Evolutionary conservation across 495 filamentous ascomycete genomes (phyloP).

Genomic region (Daldinia childiae): DNA sequence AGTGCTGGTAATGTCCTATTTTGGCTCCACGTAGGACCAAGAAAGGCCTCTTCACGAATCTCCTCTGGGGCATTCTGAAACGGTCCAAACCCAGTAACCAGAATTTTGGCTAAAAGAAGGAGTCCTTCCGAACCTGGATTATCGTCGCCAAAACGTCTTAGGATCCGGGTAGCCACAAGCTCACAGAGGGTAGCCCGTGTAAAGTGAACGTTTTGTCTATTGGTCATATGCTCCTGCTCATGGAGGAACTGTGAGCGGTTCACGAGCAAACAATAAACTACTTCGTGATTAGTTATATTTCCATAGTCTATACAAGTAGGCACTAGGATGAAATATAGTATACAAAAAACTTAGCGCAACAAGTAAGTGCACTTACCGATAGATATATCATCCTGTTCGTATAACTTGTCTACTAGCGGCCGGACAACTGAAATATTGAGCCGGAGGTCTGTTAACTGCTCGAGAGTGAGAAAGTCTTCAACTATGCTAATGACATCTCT

Average conservation of each 20-base stretch:
- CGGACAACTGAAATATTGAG: conserved; percentile 76
- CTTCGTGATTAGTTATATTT: conserved; percentile 5
- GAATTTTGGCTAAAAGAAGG: conserved; percentile 73
- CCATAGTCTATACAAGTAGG: not conserved
- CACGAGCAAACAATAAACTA: conserved; percentile 73
- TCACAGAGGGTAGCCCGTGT: conserved; percentile 75
- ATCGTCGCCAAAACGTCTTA: conserved; percentile 74
- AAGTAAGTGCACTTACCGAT: conserved; percentile 55
- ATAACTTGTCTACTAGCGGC: conserved; percentile 74
- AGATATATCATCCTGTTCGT: conserved; percentile 73
- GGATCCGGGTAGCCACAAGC: conserved; percentile 70
- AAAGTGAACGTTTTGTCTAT: conserved; percentile 73
- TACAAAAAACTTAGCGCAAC: not conserved
- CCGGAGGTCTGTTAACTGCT: conserved; percentile 72
- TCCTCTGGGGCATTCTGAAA: conserved; percentile 73
- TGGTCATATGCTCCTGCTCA: conserved; percentile 71
- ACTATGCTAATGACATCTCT: conserved; percentile 62
- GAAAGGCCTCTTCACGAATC: conserved; percentile 59
- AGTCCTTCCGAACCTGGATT: conserved; percentile 68
- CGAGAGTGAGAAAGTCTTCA: conserved; percentile 65
- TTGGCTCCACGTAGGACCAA: conserved; percentile 58
- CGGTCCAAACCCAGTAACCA: conserved; percentile 76
- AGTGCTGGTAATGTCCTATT: conserved; percentile 71
- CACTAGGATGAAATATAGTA: not conserved
- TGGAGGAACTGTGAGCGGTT: conserved; percentile 74